Conservation (phyloP, 805 yeast genomes). For the Schizosaccharomyces japonicus region DNA sequence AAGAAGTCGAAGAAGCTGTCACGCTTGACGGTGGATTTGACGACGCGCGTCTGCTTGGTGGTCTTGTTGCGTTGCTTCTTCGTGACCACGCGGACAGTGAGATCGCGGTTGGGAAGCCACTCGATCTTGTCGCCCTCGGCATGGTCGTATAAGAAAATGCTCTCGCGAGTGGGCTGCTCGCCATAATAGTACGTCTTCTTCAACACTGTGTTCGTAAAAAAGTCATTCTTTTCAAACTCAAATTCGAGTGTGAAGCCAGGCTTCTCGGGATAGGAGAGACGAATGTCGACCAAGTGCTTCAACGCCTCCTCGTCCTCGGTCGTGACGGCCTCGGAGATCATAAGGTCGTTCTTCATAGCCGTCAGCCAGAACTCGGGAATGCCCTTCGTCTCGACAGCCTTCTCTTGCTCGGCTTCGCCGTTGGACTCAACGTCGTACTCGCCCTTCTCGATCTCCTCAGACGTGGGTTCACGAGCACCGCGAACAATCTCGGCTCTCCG, state of each 20-base stretch:
- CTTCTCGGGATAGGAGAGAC: constrained; percentile 35
- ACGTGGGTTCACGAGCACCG: constrained; percentile 60
- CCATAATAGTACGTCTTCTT: constrained; percentile 82
- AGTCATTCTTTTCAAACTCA: constrained; percentile 53
- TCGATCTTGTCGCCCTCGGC: constrained; percentile 75
- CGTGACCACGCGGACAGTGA: constrained; percentile 69
- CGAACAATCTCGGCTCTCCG: constrained; percentile 46
- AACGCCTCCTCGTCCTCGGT: constrained; percentile 79
- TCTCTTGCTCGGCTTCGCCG: constrained; percentile 17
- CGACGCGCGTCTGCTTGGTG: constrained; percentile 86
- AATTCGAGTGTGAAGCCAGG: constrained; percentile 82
- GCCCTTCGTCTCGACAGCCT: constrained; percentile 34
- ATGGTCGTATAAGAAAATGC: constrained; percentile 90
- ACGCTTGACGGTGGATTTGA: constrained; percentile 76
- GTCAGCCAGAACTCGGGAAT: constrained; percentile 94
- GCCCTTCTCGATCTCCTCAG: constrained; percentile 31
- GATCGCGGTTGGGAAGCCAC: constrained; percentile 61
- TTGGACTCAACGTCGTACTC: background rate
- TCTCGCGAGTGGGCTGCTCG: constrained; percentile 77
- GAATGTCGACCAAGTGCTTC: constrained; percentile 42
- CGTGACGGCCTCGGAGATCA: constrained; percentile 60
- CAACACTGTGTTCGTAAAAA: constrained; percentile 46
- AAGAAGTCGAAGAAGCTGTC: constrained; percentile 92
- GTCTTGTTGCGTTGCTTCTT: constrained; percentile 63
- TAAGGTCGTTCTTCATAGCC: constrained; percentile 65